Base-by-base conservation (phyloP, 2,329 filamentous ascomycete genomes). In the Gnomoniopsis sp. region DNA sequence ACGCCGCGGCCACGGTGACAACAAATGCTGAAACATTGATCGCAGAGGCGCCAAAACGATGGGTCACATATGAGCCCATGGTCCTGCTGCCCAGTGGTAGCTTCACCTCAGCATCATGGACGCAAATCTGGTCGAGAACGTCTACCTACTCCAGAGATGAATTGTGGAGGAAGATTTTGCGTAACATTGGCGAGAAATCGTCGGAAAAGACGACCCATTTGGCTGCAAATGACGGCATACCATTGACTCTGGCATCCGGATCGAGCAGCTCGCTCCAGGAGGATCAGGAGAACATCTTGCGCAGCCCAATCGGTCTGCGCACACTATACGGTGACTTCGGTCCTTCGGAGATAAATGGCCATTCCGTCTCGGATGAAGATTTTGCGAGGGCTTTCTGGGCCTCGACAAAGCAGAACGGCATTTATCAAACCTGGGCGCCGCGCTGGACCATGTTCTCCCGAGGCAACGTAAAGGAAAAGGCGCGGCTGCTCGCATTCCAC, bases 401-500 rank as follows among this genome's bases (percentile, higher is more conserved):
- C 1, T 83, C 80, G 14, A 87, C 88, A 4, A 84, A 81, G 54
- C 92, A 96, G 70, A 90, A 91, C 68, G 89, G 88, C 2, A 89
- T 98, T 59, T 74, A 77, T 38, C 93, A 98, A 75, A 87, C 83
- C 2, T 98, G 93, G 93, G 89, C 92, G 1, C 93, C 93, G 15
- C 75, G 87, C 1, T 93, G 91, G 79, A 96, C 92, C 26, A 97
- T 97, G 93, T 98, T 98, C 71, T 92, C 88, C 62, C 84, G 92
- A 1, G 93, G 93, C 3, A 98, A 97, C 72, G 79, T 97, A 60
- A 89, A 87, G 53, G 93, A 98, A 74, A 98, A 97, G 71, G 86
- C 89, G 0, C 79, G 93, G 14, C 74, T 97, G 1, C 73, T 96
- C 4, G 70, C 68, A 0, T 86, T 86, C 64, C 74, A 75, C 59